A percentile compares a stretch with the other conserved stretches of the same genome.
Evolutionary conservation across 179 eudicot species (phyloP).

Genomic region (Beta corolliflora): DNA sequence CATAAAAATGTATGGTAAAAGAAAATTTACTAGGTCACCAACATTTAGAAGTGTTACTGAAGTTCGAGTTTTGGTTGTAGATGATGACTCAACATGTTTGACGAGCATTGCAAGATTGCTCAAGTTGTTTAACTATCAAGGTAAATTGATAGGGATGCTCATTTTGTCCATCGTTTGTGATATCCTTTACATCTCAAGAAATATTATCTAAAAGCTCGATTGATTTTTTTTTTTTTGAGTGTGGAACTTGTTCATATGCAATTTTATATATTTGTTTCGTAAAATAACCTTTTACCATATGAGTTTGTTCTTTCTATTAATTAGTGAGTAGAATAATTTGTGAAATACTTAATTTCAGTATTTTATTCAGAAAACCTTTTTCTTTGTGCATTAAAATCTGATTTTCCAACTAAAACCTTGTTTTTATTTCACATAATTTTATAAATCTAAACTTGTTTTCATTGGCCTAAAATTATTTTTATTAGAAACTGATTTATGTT

Average conservation of each 20-base stretch:
- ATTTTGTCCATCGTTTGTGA: no score
- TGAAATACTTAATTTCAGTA: no score
- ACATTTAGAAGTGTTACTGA: neutral
- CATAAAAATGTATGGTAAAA: neutral
- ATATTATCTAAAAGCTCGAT: neutral
- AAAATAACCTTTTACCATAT: neutral
- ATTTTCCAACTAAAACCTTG: neutral
- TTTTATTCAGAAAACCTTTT: neutral
- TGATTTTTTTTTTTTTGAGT: no score
- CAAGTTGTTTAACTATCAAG: conserved; percentile 26
- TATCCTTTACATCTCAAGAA: neutral
- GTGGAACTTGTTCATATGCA: no score
- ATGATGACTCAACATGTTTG: conserved; percentile 24
- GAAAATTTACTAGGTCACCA: neutral
- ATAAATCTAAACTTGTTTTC: no score
- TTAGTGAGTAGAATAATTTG: no score
- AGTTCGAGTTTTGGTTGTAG: conserved; percentile 27
- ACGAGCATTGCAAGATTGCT: conserved; percentile 2
- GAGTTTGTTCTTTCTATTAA: neutral
- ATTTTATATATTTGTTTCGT: no score
- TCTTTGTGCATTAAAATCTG: neutral
- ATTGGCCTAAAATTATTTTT: no score
- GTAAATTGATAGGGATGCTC: conserved; percentile 1
- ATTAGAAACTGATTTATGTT: no score
- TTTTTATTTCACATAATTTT: no score